Conservation (phyloP, 1,139 yeast genomes). For the Suhomyces taliae region DNA sequence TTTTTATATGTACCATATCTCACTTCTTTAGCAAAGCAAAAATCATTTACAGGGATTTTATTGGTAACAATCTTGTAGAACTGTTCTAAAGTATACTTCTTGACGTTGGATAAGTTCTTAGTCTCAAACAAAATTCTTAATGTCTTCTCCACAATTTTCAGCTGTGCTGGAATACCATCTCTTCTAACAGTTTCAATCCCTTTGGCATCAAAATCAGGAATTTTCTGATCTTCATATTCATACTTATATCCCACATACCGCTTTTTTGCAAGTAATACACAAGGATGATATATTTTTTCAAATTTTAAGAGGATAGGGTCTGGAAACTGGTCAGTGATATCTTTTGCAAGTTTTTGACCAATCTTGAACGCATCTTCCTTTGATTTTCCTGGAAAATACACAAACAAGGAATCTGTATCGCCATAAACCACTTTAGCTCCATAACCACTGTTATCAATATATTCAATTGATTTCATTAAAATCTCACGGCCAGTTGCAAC, state of each 20-base stretch:
- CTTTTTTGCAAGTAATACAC: conserved; percentile 79
- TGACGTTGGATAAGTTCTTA: conserved; percentile 67
- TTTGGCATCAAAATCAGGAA: conserved; percentile 85
- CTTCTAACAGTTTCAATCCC: conserved; percentile 94
- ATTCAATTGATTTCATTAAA: conserved; percentile 63
- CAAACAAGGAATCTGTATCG: conserved; percentile 92
- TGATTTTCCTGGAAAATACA: conserved; percentile 82
- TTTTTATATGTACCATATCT: conserved; percentile 79
- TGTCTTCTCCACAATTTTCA: conserved; percentile 71
- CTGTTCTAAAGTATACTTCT: conserved; percentile 60
- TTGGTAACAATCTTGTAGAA: conserved; percentile 65
- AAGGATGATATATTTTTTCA: conserved; percentile 90
- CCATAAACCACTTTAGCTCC: conserved; percentile 96
- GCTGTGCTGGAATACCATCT: conserved; percentile 94
- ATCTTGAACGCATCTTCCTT: conserved; percentile 72
- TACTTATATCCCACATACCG: conserved; percentile 84
- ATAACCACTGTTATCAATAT: conserved; percentile 67
- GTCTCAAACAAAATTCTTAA: conserved; percentile 71
- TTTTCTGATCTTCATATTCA: conserved; percentile 54
- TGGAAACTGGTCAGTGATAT: conserved; percentile 69
- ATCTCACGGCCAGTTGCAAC: conserved; percentile 91
- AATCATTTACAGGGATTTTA: conserved; percentile 70
- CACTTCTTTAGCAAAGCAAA: conserved; percentile 91
- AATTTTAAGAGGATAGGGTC: conserved; percentile 80
- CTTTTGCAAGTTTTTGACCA: conserved; percentile 68